Percentiles rank a stretch among this genome's conserved stretches.
phyloP scores from a whole-genome alignment of 495 filamentous ascomycete genomes.

The Podospora conica region DNA sequence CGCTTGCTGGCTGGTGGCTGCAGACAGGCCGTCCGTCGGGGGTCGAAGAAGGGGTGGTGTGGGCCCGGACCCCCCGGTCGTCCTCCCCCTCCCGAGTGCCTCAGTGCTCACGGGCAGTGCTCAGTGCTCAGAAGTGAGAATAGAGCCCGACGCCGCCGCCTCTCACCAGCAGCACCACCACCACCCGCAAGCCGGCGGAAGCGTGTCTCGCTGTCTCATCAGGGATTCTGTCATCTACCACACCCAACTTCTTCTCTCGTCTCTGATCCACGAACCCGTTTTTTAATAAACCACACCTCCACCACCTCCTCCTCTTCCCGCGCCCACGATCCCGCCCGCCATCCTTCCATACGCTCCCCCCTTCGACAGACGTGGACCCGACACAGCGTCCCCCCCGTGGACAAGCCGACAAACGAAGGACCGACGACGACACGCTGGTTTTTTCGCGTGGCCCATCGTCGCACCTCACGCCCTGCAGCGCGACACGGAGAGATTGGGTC shows the following conservation, averaged over 20 bases:
- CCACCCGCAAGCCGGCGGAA: neutral
- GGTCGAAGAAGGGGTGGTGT: neutral
- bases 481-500: constrained; percentile 5
- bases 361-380: too few species aligned
- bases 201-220: neutral
- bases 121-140: neutral
- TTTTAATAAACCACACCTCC: neutral
- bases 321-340: neutral
- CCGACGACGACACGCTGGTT: neutral
- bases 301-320: neutral
- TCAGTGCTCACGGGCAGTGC: neutral
- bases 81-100: neutral
- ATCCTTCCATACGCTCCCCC: neutral
- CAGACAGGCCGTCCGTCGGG: too few species aligned
- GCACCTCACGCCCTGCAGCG: constrained; percentile 5
- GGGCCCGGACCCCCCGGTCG: neutral
- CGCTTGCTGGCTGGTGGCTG: constrained; percentile 6
- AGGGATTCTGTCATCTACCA: neutral
- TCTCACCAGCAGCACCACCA: neutral
- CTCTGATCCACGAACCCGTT: neutral
- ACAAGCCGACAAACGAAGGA: neutral
- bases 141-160: neutral
- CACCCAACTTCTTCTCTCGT: neutral
- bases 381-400: neutral
- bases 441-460: constrained; percentile 8